Percentiles rank a stretch among this genome's conserved stretches.
Evolutionary conservation across 2,329 filamentous ascomycete genomes (phyloP).

Genomic region (Cadophora gregata): DNA sequence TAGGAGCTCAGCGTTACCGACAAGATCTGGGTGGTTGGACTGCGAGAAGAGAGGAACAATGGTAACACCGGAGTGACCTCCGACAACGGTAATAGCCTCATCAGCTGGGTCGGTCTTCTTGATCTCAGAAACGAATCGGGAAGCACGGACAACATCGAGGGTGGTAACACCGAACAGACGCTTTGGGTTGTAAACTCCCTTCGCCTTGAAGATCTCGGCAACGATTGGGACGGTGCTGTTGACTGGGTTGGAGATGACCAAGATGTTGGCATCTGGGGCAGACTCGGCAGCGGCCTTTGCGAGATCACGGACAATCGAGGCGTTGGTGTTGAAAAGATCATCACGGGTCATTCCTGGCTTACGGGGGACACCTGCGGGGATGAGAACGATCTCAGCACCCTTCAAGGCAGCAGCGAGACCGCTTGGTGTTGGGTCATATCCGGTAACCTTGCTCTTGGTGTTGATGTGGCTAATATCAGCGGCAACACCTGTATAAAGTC

Average conservation of each 20-base stretch:
- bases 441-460: conserved; percentile 94
- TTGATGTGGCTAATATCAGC: conserved; percentile 99
- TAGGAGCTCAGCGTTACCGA: conserved; percentile 79
- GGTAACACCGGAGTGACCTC: conserved; percentile 97
- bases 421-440: conserved; percentile 78
- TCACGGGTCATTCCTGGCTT: conserved; percentile 98
- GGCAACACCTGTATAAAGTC: conserved; percentile 75
- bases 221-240: conserved; percentile 99
- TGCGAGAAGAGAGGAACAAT: conserved; percentile 98
- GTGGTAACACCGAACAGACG: conserved; percentile 99
- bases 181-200: conserved; percentile 98
- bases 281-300: conserved; percentile 92
- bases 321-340: conserved; percentile 99
- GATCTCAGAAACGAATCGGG: conserved; percentile 95
- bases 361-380: conserved; percentile 97
- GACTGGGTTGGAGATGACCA: conserved; percentile 99
- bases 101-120: conserved; percentile 88
- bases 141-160: conserved; percentile 96
- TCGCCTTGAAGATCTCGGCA: conserved; percentile 94
- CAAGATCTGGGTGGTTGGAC: conserved; percentile 84
- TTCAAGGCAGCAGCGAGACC: conserved; percentile 82
- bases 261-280: conserved; percentile 89
- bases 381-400: conserved; percentile 91
- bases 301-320: conserved; percentile 97
- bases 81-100: conserved; percentile 95